Conservation (phyloP, 176 grass and related monocot species). For the Phyllostachys edulis region DNA sequence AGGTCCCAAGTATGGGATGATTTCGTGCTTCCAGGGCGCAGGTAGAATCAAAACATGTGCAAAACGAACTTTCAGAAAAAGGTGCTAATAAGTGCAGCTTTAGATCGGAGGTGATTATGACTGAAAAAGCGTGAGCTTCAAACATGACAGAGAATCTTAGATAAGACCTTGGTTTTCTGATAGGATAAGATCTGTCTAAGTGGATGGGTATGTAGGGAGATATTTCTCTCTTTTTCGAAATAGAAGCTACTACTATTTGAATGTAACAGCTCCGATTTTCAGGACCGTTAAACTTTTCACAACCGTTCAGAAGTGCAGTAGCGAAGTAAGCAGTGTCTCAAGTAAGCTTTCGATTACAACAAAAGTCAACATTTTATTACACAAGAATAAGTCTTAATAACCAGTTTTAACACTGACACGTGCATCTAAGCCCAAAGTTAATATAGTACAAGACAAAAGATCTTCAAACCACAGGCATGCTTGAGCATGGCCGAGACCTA, state of each 20-base stretch:
- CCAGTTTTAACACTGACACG: no score
- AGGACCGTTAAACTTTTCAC: no score
- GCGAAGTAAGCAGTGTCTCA: no score
- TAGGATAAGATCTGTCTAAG: conserved; percentile 47
- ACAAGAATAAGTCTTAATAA: no score
- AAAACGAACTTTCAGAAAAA: conserved; percentile 28
- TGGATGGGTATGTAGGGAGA: conserved; percentile 20
- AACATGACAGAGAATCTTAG: conserved; percentile 7
- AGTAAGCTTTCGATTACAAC: no score
- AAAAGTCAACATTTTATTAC: no score
- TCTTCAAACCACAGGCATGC: no score
- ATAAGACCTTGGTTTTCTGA: conserved; percentile 43
- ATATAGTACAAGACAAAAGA: no score
- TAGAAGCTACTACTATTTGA: background rate
- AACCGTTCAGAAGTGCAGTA: no score
- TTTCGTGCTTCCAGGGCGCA: background rate
- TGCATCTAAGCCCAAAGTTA: no score
- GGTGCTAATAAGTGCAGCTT: conserved; percentile 12
- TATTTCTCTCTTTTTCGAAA: background rate
- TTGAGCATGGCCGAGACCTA: no score
- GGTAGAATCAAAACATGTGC: conserved; percentile 7
- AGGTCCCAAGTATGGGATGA: background rate
- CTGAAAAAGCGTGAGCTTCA: conserved; percentile 23
- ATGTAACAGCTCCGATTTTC: no score
- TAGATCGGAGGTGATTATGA: conserved; percentile 29